A percentile compares a stretch with the other conserved stretches of the same genome.
Conservation (phyloP, 164 flowering plant species). For the Macadamia integrifolia region DNA sequence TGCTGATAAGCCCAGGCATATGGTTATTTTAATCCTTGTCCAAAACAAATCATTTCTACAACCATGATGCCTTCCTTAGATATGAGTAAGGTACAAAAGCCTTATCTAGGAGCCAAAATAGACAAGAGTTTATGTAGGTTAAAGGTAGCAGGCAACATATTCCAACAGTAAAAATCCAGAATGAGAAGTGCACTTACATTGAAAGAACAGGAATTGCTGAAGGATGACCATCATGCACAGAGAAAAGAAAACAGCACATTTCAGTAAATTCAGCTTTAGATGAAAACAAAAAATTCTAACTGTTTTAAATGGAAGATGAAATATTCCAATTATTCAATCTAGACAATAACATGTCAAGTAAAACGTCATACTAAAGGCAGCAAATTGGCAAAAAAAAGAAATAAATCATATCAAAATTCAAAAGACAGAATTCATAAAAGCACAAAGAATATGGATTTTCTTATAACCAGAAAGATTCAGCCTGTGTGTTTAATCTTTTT, state of each 20-base stretch:
- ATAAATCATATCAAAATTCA: too few species aligned
- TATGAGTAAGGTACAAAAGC: not conserved
- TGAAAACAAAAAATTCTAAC: not conserved
- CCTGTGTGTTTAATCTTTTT: not conserved
- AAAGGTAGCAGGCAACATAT: not conserved
- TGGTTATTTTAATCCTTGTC: too few species aligned
- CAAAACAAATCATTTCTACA: not conserved
- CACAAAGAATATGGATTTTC: not conserved
- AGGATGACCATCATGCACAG: slow-evolving; percentile 28
- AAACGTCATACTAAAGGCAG: not conserved
- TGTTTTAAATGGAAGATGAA: not conserved
- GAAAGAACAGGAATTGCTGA: slow-evolving; percentile 98
- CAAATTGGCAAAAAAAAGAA: too few species aligned
- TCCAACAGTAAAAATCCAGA: not conserved
- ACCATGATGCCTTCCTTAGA: not conserved
- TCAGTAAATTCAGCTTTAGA: slow-evolving; percentile 11
- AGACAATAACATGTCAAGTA: not conserved
- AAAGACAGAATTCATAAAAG: not conserved
- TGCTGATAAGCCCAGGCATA: too few species aligned
- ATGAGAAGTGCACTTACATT: slow-evolving; percentile 55
- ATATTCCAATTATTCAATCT: not conserved
- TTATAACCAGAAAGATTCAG: not conserved
- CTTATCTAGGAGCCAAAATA: not conserved
- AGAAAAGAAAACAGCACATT: slow-evolving; percentile 13
- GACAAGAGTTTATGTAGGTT: not conserved